Conservation (phyloP, 345 rosid species). For the Cardamine chenopodiifolia region DNA sequence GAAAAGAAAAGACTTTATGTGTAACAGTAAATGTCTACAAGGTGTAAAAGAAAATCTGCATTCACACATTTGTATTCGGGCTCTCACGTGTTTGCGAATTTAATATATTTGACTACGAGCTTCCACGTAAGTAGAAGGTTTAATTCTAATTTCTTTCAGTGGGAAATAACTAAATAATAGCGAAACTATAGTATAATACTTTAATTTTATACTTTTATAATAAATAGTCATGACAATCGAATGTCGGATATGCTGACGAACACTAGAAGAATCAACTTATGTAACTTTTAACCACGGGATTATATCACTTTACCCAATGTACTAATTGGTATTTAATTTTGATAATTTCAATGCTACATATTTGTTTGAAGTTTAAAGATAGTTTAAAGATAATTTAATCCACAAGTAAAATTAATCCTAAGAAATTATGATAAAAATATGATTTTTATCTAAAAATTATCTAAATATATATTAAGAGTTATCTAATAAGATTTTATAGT, state of each 20-base stretch:
- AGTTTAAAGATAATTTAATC: too few relatives aligned
- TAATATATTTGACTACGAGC: conserved; percentile 21
- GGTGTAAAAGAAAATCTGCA: neutral
- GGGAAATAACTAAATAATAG: neutral
- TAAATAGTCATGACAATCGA: conserved; percentile 15
- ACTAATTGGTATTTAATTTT: conserved; percentile 28
- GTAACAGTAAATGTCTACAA: neutral
- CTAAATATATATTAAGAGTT: too few relatives aligned
- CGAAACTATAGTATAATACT: neutral
- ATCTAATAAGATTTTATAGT: too few relatives aligned
- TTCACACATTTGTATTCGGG: neutral
- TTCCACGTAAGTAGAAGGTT: conserved; percentile 4
- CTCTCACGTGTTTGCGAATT: conserved; percentile 29
- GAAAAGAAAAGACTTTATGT: neutral
- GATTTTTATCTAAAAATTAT: too few relatives aligned
- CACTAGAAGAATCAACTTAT: conserved; percentile 21
- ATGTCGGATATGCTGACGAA: conserved; percentile 31
- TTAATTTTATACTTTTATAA: neutral
- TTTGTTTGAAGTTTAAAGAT: too few relatives aligned
- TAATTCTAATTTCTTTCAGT: neutral
- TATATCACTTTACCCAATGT: conserved; percentile 32
- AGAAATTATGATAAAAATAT: too few relatives aligned
- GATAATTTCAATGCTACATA: conserved; percentile 13
- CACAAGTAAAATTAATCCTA: too few relatives aligned
- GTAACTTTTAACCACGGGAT: conserved; percentile 42